Conservation (phyloP, 108 stramenopile species). For the Cyclostephanos invisitatus region DNA sequence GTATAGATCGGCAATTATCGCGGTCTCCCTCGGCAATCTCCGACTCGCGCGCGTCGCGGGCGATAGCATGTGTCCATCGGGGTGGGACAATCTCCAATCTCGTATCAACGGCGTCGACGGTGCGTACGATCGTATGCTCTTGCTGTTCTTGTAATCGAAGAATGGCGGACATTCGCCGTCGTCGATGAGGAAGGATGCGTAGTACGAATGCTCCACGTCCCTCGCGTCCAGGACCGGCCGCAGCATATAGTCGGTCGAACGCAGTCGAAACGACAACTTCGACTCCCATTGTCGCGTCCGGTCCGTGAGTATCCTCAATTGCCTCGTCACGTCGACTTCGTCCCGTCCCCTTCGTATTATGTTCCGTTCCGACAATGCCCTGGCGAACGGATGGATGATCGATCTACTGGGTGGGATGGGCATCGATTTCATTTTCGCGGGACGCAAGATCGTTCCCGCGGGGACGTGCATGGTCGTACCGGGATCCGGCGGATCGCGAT, state of each 20-base stretch:
- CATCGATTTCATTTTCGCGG: slow-evolving; percentile 1
- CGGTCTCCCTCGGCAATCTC: slow-evolving; percentile 32
- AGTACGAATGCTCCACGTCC: slow-evolving; percentile 59
- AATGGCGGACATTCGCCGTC: slow-evolving; percentile 39
- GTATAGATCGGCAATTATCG: slow-evolving; percentile 50
- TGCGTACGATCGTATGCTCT: slow-evolving; percentile 42
- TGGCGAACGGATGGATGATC: slow-evolving; percentile 67
- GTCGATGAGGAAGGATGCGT: slow-evolving; percentile 41
- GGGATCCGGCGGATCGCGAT: background rate
- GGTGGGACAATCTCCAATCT: slow-evolving; percentile 40
- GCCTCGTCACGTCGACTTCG: slow-evolving; percentile 47
- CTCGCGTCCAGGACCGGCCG: slow-evolving; percentile 56
- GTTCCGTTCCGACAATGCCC: slow-evolving; percentile 42
- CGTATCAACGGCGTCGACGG: slow-evolving; percentile 66
- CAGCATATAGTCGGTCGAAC: slow-evolving; percentile 35
- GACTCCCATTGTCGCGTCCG: slow-evolving; percentile 81
- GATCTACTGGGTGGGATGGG: slow-evolving; percentile 32
- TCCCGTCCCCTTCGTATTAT: slow-evolving; percentile 46
- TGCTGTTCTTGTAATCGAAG: slow-evolving; percentile 41
- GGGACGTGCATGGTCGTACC: background rate
- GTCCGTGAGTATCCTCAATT: slow-evolving; percentile 58
- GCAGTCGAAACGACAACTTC: slow-evolving; percentile 56
- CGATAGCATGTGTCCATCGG: slow-evolving; percentile 6
- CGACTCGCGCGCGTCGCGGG: slow-evolving; percentile 16
- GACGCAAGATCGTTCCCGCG: background rate